These are phyloP conservation scores for Toxicodendron radicans DNA, from an alignment of 345 rosid species.

Conservation along the genomic window DNA sequence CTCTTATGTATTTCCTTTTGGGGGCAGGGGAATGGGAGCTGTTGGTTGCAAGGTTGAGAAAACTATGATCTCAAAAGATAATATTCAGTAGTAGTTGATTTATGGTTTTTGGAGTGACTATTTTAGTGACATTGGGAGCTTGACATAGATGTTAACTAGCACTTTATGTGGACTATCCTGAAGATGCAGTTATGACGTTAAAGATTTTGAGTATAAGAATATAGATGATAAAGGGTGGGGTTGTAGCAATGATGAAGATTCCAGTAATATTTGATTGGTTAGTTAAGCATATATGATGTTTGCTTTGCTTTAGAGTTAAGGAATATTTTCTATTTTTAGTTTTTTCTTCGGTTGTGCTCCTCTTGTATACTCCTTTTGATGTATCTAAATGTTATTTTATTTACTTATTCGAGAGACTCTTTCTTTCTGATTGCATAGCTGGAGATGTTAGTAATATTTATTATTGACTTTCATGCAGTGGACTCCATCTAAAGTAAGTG, in stretches of 20 bases:
- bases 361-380: background rate
- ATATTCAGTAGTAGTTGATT: background rate
- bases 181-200: background rate
- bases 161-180: background rate
- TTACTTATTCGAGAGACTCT: background rate
- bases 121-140: background rate
- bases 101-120: background rate
- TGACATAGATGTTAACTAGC: background rate
- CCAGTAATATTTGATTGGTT: background rate
- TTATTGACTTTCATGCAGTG: constrained; percentile 54
- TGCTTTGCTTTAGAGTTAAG: background rate
- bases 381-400: background rate
- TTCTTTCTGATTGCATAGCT: background rate
- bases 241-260: background rate
- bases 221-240: background rate
- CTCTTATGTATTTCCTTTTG: no score
- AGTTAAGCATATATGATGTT: background rate
- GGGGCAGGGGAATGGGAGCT: no score
- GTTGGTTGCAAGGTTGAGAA: no score
- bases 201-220: background rate
- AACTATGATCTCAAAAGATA: background rate
- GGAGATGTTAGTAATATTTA: constrained; percentile 4
- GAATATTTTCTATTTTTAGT: background rate
- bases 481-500: constrained; percentile 96
- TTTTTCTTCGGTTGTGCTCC: background rate